Percentiles rank a stretch among this genome's conserved stretches.
phyloP scores from a whole-genome alignment of 2,329 filamentous ascomycete species.

The Proliferodiscus dingleyae region DNA sequence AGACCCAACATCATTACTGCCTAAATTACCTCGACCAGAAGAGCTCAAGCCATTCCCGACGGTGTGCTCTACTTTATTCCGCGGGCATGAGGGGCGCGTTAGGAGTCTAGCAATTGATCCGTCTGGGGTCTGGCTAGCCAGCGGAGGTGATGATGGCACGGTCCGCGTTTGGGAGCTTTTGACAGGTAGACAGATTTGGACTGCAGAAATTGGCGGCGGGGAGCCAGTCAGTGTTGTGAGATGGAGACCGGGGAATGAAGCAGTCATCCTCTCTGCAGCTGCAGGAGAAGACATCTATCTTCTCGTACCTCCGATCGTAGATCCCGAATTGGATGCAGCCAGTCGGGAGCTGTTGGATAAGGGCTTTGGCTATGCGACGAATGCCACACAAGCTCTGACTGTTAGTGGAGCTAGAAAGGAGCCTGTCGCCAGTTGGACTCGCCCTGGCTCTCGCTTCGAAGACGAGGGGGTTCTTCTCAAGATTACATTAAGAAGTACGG shows the following conservation, averaged over 20 bases:
- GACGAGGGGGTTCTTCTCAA: conserved; percentile 75
- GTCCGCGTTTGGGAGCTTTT: conserved; percentile 85
- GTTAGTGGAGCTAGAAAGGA: conserved; percentile 62
- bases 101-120: conserved; percentile 82
- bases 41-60: conserved; percentile 95
- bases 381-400: conserved; percentile 49
- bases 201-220: conserved; percentile 70
- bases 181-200: conserved; percentile 85
- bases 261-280: conserved; percentile 76
- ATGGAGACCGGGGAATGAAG: conserved; percentile 82
- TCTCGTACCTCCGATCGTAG: conserved; percentile 68
- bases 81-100: conserved; percentile 83
- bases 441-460: conserved; percentile 69
- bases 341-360: conserved; percentile 75
- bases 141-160: conserved; percentile 89
- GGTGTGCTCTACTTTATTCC: conserved; percentile 78
- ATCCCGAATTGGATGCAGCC: conserved; percentile 66
- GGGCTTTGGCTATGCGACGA: conserved; percentile 90
- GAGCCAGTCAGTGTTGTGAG: conserved; percentile 78
- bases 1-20: conserved; percentile 85
- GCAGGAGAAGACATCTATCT: conserved; percentile 83
- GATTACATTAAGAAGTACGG: conserved; percentile 69
- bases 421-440: conserved; percentile 74
- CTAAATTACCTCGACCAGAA: conserved; percentile 87
- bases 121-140: conserved; percentile 78